phyloP scores from a whole-genome alignment of 2,329 filamentous ascomycete genomes.

The Huntiella abstrusa region DNA sequence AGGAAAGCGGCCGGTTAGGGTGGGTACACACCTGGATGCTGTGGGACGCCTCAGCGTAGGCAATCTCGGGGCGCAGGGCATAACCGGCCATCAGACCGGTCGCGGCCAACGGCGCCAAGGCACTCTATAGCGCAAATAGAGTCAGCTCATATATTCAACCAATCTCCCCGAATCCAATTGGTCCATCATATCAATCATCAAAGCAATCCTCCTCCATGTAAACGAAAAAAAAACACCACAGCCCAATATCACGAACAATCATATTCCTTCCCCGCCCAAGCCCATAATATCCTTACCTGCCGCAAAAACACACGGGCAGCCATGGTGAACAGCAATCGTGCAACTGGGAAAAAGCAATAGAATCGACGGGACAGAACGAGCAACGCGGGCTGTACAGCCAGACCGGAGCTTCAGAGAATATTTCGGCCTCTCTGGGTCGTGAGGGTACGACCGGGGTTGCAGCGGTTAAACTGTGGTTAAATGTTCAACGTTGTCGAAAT shows the following conservation, averaged over 20 bases:
- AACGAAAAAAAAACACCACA: neutral
- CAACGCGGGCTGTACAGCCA: constrained; percentile 4
- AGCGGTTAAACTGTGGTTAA: constrained; percentile 11
- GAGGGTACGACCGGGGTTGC: constrained; percentile 4
- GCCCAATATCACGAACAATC: neutral
- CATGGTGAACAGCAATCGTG: constrained; percentile 25
- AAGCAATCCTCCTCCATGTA: constrained; percentile 14
- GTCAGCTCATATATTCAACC: neutral
- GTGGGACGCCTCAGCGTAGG: constrained; percentile 32
- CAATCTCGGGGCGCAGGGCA: constrained; percentile 28
- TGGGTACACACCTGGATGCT: constrained; percentile 8
- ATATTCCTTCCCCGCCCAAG: neutral
- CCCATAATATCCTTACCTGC: constrained; percentile 24
- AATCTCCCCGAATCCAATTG: no score
- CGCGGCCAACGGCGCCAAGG: constrained; percentile 33
- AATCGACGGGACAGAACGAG: constrained; percentile 5
- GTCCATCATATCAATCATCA: no score
- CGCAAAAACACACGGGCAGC: constrained; percentile 40
- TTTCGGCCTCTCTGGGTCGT: constrained; percentile 6
- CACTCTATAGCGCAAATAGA: constrained; percentile 23
- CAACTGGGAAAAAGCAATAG: neutral
- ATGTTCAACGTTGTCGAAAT: no score
- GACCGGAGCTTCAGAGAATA: constrained; percentile 10
- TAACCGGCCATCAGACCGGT: constrained; percentile 30
- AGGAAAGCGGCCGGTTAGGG: neutral